Evolutionary conservation across 768 basidiomycete species (phyloP).

Genomic region (Melanogaster broomeanus): DNA sequence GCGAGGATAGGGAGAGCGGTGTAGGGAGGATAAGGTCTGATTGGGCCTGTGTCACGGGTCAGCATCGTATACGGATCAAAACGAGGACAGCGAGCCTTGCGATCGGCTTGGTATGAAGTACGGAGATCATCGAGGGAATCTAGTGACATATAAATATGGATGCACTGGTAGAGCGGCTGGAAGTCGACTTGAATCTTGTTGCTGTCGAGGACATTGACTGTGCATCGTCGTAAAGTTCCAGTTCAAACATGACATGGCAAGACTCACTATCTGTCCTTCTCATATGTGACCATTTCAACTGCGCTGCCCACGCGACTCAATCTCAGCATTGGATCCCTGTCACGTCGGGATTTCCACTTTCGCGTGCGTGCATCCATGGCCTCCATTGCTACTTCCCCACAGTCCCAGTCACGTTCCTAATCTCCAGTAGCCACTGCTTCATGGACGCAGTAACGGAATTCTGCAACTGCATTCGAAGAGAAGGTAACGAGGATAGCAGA

Average conservation of each 20-base stretch:
- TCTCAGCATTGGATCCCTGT: constrained; percentile 79
- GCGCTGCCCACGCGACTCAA: constrained; percentile 85
- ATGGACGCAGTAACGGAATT: constrained; percentile 92
- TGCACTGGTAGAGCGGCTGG: constrained; percentile 92
- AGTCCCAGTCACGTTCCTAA: constrained; percentile 82
- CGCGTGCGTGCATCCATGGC: constrained; percentile 83
- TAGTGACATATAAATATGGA: constrained; percentile 92
- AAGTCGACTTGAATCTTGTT: constrained; percentile 90
- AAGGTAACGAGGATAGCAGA: constrained; percentile 89
- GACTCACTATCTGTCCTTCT: constrained; percentile 91
- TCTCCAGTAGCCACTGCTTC: constrained; percentile 97
- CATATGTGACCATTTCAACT: constrained; percentile 88
- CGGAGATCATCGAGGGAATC: constrained; percentile 91
- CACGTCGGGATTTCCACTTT: constrained; percentile 81
- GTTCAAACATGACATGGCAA: constrained; percentile 1
- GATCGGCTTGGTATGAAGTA: constrained; percentile 93
- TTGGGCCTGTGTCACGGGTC: constrained; percentile 69
- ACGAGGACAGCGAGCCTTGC: constrained; percentile 58
- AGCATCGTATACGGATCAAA: constrained; percentile 8
- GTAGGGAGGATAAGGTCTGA: constrained; percentile 90
- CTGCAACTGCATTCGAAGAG: constrained; percentile 85
- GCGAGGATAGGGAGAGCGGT: constrained; percentile 62
- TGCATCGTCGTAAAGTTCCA: constrained; percentile 1
- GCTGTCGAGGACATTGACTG: constrained; percentile 92
- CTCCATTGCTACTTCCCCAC: constrained; percentile 88